Conservation (phyloP, 1,139 yeast species). For the Saccharomyces hybrid region DNA sequence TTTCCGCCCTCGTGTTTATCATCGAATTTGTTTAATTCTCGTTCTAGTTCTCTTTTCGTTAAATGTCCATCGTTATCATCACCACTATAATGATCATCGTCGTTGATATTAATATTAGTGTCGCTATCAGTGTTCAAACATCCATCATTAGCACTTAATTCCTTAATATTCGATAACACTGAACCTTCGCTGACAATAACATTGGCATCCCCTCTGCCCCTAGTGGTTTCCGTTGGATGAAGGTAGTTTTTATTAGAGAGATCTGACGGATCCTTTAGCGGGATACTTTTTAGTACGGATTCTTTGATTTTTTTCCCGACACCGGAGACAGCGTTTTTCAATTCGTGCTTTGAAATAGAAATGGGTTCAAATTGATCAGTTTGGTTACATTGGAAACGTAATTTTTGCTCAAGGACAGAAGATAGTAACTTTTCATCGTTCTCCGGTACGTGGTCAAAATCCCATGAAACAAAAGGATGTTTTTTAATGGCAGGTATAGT, state of each 20-base stretch:
- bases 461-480: slow-evolving; percentile 55
- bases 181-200: slow-evolving; percentile 17
- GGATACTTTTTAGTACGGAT: slow-evolving; percentile 50
- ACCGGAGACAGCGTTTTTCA: slow-evolving; percentile 72
- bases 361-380: slow-evolving; percentile 35
- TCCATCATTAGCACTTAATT: neutral
- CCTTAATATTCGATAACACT: slow-evolving; percentile 9
- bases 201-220: slow-evolving; percentile 7
- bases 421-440: slow-evolving; percentile 11
- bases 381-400: slow-evolving; percentile 24
- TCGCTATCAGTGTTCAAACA: neutral
- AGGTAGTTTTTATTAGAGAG: neutral
- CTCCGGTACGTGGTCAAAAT: slow-evolving; percentile 22
- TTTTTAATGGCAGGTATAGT: slow-evolving; percentile 65
- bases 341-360: slow-evolving; percentile 59
- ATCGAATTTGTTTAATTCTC: slow-evolving; percentile 31
- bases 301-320: slow-evolving; percentile 59
- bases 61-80: slow-evolving; percentile 53
- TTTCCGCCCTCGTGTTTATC: slow-evolving; percentile 15
- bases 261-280: slow-evolving; percentile 5
- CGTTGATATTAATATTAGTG: neutral
- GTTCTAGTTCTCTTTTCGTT: slow-evolving; percentile 6
- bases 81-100: slow-evolving; percentile 3
- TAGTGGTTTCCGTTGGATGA: neutral
- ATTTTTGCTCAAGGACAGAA: slow-evolving; percentile 15